A percentile compares a stretch with the other conserved stretches of the same genome.
Evolutionary conservation across 257 asterid species (phyloP).

Genomic region (Perilla frutescens): DNA sequence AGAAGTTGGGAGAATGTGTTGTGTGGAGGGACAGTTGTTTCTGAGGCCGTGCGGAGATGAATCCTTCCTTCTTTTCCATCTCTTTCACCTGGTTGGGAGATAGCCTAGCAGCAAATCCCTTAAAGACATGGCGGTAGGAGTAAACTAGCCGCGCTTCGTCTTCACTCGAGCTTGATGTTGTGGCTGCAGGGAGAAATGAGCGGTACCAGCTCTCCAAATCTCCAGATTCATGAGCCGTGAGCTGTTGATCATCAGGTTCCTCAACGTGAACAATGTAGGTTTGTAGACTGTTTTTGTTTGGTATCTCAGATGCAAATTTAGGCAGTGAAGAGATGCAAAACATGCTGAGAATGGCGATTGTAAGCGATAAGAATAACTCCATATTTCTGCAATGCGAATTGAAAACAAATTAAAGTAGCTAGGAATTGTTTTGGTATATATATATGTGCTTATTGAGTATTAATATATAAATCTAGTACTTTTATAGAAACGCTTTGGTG

Average conservation of each 20-base stretch:
- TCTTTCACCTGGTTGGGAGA: not conserved
- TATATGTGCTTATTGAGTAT: no score
- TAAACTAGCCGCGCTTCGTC: not conserved
- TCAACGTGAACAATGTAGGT: slow-evolving; percentile 8
- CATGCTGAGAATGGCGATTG: no score
- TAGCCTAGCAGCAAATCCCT: not conserved
- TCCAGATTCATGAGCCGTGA: not conserved
- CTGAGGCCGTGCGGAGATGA: not conserved
- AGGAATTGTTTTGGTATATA: no score
- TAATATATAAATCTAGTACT: no score
- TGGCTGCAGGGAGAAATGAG: not conserved
- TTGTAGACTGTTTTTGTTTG: not conserved
- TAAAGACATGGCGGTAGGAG: not conserved
- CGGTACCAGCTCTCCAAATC: not conserved
- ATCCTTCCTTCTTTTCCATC: not conserved
- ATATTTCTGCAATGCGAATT: no score
- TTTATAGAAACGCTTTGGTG: no score
- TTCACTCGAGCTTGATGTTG: not conserved
- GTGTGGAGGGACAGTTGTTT: not conserved
- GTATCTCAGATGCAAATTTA: not conserved
- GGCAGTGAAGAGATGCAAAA: not conserved
- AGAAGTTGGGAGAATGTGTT: not conserved
- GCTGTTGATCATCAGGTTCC: not conserved
- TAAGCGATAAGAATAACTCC: no score
- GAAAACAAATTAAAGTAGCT: no score